Conservation (phyloP, 306 rosid genomes). For the Sesbania bispinosa region DNA sequence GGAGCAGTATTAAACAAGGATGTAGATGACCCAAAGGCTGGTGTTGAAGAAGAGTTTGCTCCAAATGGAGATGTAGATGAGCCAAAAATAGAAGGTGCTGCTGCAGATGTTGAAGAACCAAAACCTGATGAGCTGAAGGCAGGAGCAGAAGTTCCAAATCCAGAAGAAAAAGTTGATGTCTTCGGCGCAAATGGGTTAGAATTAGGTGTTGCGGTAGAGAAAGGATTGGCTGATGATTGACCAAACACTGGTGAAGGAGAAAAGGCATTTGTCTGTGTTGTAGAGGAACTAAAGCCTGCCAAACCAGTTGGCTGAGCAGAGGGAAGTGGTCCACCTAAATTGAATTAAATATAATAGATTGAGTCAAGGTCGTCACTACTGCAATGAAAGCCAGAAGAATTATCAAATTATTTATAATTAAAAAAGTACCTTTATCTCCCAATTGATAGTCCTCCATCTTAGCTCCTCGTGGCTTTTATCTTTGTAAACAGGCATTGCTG, state of each 20-base stretch:
- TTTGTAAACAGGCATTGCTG: constrained; percentile 86
- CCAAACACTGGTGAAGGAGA: constrained; percentile 49
- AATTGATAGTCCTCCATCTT: constrained; percentile 94
- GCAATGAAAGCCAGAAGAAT: neutral
- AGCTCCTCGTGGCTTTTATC: constrained; percentile 95
- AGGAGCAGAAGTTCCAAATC: constrained; percentile 53
- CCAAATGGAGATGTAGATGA: constrained; percentile 57
- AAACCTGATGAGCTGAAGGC: constrained; percentile 62
- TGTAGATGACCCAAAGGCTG: constrained; percentile 37
- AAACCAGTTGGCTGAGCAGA: constrained; percentile 52
- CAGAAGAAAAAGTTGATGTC: constrained; percentile 47
- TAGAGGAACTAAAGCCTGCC: constrained; percentile 51
- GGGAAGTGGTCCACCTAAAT: constrained; percentile 82
- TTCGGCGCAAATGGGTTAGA: constrained; percentile 66
- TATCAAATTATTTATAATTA: neutral
- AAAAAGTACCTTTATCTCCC: constrained; percentile 76
- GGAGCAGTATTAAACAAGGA: constrained; percentile 51
- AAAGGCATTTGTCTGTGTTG: constrained; percentile 52
- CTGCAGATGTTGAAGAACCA: constrained; percentile 46
- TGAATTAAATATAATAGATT: neutral
- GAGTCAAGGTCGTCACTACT: neutral
- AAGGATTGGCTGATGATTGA: constrained; percentile 66
- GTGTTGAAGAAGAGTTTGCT: constrained; percentile 40
- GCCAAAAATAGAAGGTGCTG: constrained; percentile 43
- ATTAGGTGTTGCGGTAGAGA: constrained; percentile 51